phyloP scores from a whole-genome alignment of 257 asterid species.

The Capsicum baccatum region DNA sequence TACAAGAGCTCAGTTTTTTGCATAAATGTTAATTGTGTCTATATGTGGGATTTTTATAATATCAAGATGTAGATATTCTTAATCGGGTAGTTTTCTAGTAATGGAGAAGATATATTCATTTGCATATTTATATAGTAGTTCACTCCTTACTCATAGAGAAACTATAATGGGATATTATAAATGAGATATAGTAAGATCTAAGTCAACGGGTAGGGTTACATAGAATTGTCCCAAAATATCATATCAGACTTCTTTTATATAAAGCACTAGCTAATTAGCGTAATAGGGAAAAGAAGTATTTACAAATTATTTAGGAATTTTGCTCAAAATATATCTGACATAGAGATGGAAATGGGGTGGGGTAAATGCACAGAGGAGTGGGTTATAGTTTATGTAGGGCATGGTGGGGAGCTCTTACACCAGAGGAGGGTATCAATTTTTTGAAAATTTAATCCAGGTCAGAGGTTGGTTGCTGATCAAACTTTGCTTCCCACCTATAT shows the following conservation, averaged over 20 bases:
- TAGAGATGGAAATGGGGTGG: conserved; percentile 11
- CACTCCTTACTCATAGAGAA: neutral
- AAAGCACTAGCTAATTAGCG: neutral
- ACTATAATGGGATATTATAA: conserved; percentile 12
- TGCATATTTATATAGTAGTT: neutral
- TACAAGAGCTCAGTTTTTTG: no score
- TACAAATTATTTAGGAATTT: neutral
- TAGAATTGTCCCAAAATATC: neutral
- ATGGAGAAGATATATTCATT: no score
- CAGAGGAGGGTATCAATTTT: neutral
- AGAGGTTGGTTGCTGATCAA: neutral
- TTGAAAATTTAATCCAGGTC: neutral
- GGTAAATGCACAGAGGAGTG: neutral
- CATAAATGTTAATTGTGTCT: no score
- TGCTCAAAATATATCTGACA: neutral
- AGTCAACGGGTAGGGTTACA: neutral
- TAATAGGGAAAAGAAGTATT: neutral
- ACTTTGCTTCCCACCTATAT: neutral
- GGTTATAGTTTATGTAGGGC: neutral
- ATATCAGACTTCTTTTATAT: neutral
- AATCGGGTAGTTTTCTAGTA: no score
- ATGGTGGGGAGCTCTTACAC: neutral
- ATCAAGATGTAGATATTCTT: no score
- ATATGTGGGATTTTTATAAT: no score
- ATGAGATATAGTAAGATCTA: neutral